Evolutionary conservation across 176 grass and related monocot genomes (phyloP).

Genomic region (Juncus effusus): DNA sequence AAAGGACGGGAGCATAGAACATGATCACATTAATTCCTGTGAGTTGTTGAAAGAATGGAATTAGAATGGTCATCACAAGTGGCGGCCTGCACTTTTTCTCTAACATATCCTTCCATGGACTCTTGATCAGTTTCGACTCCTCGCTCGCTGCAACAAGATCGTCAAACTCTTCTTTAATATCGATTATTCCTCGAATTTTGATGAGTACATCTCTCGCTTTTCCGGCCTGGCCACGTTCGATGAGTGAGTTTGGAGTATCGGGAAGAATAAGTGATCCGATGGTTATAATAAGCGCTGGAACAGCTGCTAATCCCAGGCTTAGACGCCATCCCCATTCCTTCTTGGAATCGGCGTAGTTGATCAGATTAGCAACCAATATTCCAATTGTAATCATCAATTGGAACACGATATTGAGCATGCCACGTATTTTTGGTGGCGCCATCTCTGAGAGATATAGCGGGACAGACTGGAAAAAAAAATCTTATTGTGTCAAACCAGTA

Average conservation of each 20-base stretch:
- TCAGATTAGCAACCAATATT: conserved; percentile 17
- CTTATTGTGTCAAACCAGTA: no score
- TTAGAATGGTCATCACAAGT: conserved; percentile 2
- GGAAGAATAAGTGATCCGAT: conserved; percentile 17
- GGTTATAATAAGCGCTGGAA: conserved; percentile 14
- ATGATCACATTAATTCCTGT: no score
- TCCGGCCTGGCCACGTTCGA: neutral
- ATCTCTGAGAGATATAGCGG: conserved; percentile 21
- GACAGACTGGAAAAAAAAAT: conserved; percentile 7
- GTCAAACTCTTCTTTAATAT: conserved; percentile 14
- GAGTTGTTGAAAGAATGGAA: conserved; percentile 1
- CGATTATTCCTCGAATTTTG: conserved; percentile 12
- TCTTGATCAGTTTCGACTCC: conserved; percentile 16
- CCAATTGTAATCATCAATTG: conserved; percentile 27
- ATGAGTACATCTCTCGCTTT: neutral
- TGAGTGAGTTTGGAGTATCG: conserved; percentile 17
- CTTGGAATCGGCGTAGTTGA: conserved; percentile 16
- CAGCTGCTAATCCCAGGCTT: conserved; percentile 12
- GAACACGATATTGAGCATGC: conserved; percentile 20
- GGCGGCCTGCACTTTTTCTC: conserved; percentile 13
- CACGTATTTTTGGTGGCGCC: conserved; percentile 10
- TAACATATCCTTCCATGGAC: conserved; percentile 20
- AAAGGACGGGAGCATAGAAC: conserved; percentile 16
- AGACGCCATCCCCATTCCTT: conserved; percentile 25
- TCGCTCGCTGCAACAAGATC: neutral